These are phyloP conservation scores for Colletotrichum lindemuthianum DNA, from an alignment of 2,329 filamentous ascomycete species.

Conservation along the genomic window DNA sequence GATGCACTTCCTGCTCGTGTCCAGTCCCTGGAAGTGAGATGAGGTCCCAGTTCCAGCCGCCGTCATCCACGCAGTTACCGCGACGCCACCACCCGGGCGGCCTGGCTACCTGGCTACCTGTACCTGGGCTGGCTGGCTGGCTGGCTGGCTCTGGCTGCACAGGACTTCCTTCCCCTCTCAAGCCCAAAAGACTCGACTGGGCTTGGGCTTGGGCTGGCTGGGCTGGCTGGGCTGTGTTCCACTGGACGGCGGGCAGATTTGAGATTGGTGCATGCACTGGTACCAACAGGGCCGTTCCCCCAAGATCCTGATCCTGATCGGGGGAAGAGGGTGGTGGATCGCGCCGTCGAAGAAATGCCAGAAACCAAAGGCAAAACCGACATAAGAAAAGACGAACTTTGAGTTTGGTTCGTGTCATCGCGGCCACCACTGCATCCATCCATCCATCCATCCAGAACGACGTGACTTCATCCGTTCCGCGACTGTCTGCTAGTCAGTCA, in stretches of 20 bases:
- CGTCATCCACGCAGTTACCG: constrained; percentile 13
- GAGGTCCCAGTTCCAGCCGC: constrained; percentile 18
- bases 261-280: constrained; percentile 23
- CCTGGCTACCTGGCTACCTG: constrained; percentile 15
- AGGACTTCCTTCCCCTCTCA: background rate
- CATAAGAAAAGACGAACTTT: constrained; percentile 36
- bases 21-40: constrained; percentile 1
- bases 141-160: background rate
- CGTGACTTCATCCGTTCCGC: constrained; percentile 34
- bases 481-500: constrained; percentile 29
- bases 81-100: background rate
- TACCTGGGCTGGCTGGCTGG: constrained; percentile 13
- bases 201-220: constrained; percentile 1
- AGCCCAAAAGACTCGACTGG: background rate
- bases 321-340: constrained; percentile 31
- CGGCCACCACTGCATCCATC: constrained; percentile 28
- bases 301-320: constrained; percentile 35
- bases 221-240: constrained; percentile 26
- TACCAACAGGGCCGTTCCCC: constrained; percentile 18
- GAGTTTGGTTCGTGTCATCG: constrained; percentile 36
- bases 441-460: constrained; percentile 18
- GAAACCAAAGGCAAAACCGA: constrained; percentile 29
- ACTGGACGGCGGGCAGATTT: constrained; percentile 16
- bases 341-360: constrained; percentile 34
- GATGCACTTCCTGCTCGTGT: constrained; percentile 2